phyloP scores from a whole-genome alignment of 2,329 filamentous ascomycete genomes.

The Aspergillus neoniger region DNA sequence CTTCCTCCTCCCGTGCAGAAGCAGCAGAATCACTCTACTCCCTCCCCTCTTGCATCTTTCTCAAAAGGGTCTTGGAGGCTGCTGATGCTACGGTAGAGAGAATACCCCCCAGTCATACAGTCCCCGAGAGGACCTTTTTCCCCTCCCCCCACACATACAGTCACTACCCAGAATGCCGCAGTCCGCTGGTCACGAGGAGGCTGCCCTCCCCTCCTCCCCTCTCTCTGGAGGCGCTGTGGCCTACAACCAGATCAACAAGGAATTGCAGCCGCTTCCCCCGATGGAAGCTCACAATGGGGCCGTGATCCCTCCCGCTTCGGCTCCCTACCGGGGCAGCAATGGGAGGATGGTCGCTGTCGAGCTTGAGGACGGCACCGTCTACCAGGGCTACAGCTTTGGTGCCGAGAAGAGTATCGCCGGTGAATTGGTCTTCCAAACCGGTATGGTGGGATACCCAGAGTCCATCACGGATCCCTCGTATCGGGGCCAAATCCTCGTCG shows the following conservation, averaged over 20 bases:
- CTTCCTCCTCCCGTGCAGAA: conserved; percentile 32
- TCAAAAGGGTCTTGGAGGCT: conserved; percentile 31
- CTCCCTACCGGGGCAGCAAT: conserved; percentile 54
- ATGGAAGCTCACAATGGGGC: conserved; percentile 36
- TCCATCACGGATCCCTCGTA: conserved; percentile 87
- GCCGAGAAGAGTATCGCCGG: conserved; percentile 91
- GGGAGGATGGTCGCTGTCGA: conserved; percentile 79
- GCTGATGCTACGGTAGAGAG: conserved; percentile 44
- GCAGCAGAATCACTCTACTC: conserved; percentile 25
- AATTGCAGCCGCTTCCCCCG: conserved; percentile 33
- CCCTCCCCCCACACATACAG: conserved; percentile 26
- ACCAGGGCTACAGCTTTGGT: conserved; percentile 95
- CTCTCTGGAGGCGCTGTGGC: conserved; percentile 44
- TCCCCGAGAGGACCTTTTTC: conserved; percentile 42
- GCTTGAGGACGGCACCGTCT: conserved; percentile 86
- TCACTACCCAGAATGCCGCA: conserved; percentile 34
- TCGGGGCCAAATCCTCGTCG: conserved; percentile 90
- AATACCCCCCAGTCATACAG: conserved; percentile 30
- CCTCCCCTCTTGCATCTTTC: conserved; percentile 17
- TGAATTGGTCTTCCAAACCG: conserved; percentile 98
- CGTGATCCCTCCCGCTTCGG: conserved; percentile 60
- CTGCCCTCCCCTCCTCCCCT: conserved; percentile 41
- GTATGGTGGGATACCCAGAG: conserved; percentile 98
- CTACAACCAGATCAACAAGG: conserved; percentile 35
- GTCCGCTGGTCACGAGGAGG: conserved; percentile 33